These are phyloP conservation scores for Puccinia polysora DNA, from an alignment of 1,284 basidiomycete genomes.

Conservation along the genomic window DNA sequence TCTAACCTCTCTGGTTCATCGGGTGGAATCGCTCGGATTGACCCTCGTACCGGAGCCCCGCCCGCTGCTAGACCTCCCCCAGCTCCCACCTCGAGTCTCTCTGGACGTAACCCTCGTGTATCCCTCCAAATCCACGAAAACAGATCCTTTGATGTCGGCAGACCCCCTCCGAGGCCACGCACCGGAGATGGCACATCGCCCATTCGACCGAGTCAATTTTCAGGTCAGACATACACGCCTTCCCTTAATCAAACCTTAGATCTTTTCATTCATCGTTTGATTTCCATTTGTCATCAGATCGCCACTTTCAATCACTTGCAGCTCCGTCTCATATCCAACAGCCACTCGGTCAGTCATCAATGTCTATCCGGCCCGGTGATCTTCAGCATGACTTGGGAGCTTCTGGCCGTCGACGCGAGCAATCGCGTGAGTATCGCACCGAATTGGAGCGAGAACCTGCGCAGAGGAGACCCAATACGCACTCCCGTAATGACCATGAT, in stretches of 20 bases:
- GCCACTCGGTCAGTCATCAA: constrained; percentile 10
- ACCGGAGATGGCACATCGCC: constrained; percentile 27
- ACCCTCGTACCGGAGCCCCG: constrained; percentile 1
- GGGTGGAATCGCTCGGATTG: constrained; percentile 7
- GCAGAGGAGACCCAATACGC: constrained; percentile 21
- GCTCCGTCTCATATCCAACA: constrained; percentile 34
- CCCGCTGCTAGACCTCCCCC: constrained; percentile 7
- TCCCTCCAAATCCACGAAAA: constrained; percentile 27
- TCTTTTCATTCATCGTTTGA: background rate
- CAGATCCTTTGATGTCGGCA: constrained; percentile 21
- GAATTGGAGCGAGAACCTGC: constrained; percentile 20
- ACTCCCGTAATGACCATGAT: constrained; percentile 25
- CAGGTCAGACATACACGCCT: too few species aligned
- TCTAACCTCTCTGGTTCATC: constrained; percentile 2
- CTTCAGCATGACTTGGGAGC: constrained; percentile 22
- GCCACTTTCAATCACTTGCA: constrained; percentile 24
- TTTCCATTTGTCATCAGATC: too few species aligned
- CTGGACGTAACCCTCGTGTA: background rate
- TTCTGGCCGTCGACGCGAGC: constrained; percentile 14
- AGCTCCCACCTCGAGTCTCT: constrained; percentile 4
- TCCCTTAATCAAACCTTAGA: too few species aligned
- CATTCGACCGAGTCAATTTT: constrained; percentile 5
- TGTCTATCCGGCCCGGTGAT: constrained; percentile 33
- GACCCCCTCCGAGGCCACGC: constrained; percentile 21
- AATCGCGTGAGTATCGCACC: constrained; percentile 24